Conservation (phyloP, 768 basidiomycete genomes). For the Mycena venus region DNA sequence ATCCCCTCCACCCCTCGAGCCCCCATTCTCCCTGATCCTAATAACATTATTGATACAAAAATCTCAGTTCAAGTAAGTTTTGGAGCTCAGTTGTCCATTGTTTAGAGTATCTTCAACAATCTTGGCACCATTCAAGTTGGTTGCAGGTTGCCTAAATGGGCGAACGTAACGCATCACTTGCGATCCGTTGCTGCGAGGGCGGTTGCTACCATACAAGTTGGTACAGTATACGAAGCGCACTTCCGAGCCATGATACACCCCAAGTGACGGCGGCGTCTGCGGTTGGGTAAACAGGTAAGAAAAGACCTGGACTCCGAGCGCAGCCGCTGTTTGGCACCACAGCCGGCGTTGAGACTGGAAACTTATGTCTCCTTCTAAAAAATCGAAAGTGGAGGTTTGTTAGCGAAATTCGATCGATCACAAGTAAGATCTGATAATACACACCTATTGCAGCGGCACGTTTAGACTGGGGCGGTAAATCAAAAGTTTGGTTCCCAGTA, state of each 20-base stretch:
- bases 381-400: neutral
- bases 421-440: no score
- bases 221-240: slow-evolving; percentile 51
- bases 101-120: no score
- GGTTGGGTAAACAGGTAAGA: slow-evolving; percentile 61
- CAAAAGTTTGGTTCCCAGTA: slow-evolving; percentile 56
- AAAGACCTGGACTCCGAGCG: slow-evolving; percentile 51
- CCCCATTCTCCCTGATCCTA: no score
- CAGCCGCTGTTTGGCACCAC: slow-evolving; percentile 55
- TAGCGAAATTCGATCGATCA: neutral
- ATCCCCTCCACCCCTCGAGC: no score
- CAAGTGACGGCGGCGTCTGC: slow-evolving; percentile 41
- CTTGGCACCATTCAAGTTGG: no score
- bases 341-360: slow-evolving; percentile 55
- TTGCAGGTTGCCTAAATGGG: no score
- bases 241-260: slow-evolving; percentile 52
- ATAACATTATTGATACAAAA: no score
- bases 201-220: no score
- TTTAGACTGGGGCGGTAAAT: slow-evolving; percentile 49
- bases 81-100: no score
- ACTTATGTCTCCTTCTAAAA: slow-evolving; percentile 51
- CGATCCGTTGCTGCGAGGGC: no score
- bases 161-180: no score
- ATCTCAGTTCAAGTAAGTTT: no score
- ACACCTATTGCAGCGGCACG: slow-evolving; percentile 46